Evolutionary conservation across 768 basidiomycete genomes (phyloP).

Genomic region (Rhodosporidiobolus sp.): DNA sequence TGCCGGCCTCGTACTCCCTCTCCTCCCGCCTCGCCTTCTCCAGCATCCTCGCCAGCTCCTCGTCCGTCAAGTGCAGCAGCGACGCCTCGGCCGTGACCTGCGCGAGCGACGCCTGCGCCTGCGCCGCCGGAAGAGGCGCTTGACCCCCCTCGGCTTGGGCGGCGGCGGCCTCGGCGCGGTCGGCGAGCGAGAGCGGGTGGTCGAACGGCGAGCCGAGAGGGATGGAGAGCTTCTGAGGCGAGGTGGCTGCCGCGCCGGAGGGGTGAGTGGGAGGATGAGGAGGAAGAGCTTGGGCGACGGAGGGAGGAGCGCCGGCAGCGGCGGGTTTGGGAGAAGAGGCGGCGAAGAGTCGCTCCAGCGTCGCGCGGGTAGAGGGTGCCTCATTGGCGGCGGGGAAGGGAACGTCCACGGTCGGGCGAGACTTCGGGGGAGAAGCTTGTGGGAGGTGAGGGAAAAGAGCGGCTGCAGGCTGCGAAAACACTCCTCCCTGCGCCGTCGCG

Average conservation of each 20-base stretch:
- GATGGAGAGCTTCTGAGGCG: neutral
- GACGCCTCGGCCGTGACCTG: no score
- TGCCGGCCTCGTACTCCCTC: slow-evolving; percentile 3
- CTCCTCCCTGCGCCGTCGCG: no score
- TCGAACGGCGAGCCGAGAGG: slow-evolving; percentile 1
- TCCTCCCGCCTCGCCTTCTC: slow-evolving; percentile 4
- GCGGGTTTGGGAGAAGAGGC: neutral
- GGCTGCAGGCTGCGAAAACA: no score
- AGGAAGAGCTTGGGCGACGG: neutral
- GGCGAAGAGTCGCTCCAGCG: neutral
- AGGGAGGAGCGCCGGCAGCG: neutral
- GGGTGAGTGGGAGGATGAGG: neutral
- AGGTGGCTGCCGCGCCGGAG: neutral
- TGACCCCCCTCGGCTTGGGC: no score
- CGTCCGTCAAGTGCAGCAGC: neutral
- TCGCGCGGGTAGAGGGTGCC: neutral
- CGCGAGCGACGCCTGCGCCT: neutral
- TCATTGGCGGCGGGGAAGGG: neutral
- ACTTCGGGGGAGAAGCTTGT: neutral
- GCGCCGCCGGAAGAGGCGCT: no score
- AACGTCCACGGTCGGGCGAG: neutral
- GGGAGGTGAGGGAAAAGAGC: neutral
- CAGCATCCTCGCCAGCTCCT: slow-evolving; percentile 1
- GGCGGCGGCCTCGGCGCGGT: neutral
- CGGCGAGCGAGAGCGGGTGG: slow-evolving; percentile 21